Conservation (phyloP, 1,284 basidiomycete species). For the Cryptococcus neoformans region DNA sequence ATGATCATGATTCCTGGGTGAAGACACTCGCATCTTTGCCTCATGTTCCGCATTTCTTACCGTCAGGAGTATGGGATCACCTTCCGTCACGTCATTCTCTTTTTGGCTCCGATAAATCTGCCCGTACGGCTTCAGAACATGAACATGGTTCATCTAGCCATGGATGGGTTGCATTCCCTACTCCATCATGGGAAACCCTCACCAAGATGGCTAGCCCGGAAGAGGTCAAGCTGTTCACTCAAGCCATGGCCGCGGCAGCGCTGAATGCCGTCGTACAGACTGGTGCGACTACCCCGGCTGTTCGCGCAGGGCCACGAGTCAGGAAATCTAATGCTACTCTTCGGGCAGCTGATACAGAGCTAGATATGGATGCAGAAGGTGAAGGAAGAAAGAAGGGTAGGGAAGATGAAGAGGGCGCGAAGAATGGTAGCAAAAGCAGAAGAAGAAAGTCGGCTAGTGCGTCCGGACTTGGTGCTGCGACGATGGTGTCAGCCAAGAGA, state of each 20-base stretch:
- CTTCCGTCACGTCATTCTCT: conserved; percentile 18
- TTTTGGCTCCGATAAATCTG: conserved; percentile 9
- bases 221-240: conserved; percentile 44
- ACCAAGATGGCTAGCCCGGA: conserved; percentile 42
- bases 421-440: conserved; percentile 1
- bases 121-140: not conserved
- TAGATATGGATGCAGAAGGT: not conserved
- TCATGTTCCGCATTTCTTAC: conserved; percentile 23
- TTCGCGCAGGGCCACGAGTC: not conserved
- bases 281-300: conserved; percentile 27
- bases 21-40: conserved; percentile 39
- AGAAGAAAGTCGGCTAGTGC: conserved; percentile 4
- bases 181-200: conserved; percentile 43
- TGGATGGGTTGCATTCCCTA: conserved; percentile 40
- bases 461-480: conserved; percentile 1
- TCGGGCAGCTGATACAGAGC: not conserved
- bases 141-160: conserved; percentile 5
- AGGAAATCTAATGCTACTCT: conserved; percentile 24
- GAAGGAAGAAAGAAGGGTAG: not conserved
- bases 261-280: conserved; percentile 44
- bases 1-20: conserved; percentile 36
- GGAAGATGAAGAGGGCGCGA: not conserved
- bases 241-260: conserved; percentile 44
- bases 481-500: not conserved
- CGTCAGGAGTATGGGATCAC: conserved; percentile 36